phyloP scores from a whole-genome alignment of 2,329 filamentous ascomycete genomes.

The Calonectria honghensis region DNA sequence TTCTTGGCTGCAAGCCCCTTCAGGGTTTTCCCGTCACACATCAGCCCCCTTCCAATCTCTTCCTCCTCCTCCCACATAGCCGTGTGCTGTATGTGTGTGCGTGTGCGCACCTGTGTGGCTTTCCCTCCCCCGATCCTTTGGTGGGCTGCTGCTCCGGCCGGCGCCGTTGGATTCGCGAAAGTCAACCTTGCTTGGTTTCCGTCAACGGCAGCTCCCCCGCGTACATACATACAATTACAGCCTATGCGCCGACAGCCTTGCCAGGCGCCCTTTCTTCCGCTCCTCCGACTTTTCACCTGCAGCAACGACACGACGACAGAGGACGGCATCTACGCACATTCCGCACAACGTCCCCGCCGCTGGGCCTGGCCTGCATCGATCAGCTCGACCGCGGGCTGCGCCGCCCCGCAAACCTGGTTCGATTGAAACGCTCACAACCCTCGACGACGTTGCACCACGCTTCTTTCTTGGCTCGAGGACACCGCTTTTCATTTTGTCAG shows the following conservation, averaged over 20 bases:
- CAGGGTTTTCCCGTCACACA: constrained; percentile 14
- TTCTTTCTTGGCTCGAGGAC: constrained; percentile 20
- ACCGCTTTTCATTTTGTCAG: constrained; percentile 39
- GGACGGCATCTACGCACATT: constrained; percentile 26
- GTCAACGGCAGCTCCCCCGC: constrained; percentile 13
- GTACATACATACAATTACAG: constrained; percentile 12
- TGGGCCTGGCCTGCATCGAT: neutral
- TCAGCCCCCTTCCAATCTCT: constrained; percentile 9
- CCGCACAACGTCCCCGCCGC: constrained; percentile 21
- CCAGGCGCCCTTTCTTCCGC: constrained; percentile 30
- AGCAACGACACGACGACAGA: constrained; percentile 33
- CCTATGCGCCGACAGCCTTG: constrained; percentile 7
- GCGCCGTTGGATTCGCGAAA: constrained; percentile 19
- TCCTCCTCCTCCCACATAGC: neutral
- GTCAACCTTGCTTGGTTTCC: constrained; percentile 19
- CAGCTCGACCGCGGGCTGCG: neutral
- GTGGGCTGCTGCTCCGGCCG: constrained; percentile 10
- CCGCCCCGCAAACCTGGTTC: constrained; percentile 12
- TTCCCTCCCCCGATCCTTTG: neutral
- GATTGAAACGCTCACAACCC: constrained; percentile 22
- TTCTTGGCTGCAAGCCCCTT: constrained; percentile 18
- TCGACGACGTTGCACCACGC: constrained; percentile 20
- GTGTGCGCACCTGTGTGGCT: constrained; percentile 1
- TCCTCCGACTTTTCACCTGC: constrained; percentile 34
- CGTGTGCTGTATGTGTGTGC: neutral